These are phyloP conservation scores for Phytophthora quininea DNA, from an alignment of 352 stramenopile genomes.

Conservation along the genomic window DNA sequence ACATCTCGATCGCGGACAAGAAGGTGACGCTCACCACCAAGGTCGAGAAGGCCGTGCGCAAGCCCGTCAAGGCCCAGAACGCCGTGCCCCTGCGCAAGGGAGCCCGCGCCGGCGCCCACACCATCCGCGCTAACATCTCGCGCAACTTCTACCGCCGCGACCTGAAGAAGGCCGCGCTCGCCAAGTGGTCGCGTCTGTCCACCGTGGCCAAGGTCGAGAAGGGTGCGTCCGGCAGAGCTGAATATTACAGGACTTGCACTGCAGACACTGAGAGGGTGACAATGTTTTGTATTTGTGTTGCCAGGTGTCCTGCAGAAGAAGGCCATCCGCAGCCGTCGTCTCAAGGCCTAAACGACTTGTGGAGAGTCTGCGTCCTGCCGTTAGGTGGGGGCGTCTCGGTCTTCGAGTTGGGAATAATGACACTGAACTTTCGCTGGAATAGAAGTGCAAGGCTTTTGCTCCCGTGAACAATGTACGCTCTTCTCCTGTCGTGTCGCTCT, in stretches of 20 bases:
- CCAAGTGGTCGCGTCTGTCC: slow-evolving; percentile 86
- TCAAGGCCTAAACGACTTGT: slow-evolving; percentile 68
- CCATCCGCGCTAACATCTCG: slow-evolving; percentile 89
- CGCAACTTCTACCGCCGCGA: slow-evolving; percentile 89
- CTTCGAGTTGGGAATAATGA: slow-evolving; percentile 62
- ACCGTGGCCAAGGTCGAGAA: slow-evolving; percentile 90
- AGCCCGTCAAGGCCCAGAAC: slow-evolving; percentile 77
- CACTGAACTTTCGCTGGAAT: slow-evolving; percentile 35
- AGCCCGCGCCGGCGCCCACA: slow-evolving; percentile 81
- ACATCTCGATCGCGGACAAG: slow-evolving; percentile 90
- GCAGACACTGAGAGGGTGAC: neutral
- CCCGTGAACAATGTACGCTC: slow-evolving; percentile 29
- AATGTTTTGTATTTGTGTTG: slow-evolving; percentile 2
- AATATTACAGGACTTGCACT: neutral
- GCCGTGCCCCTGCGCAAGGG: slow-evolving; percentile 85
- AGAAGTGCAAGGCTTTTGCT: slow-evolving; percentile 46
- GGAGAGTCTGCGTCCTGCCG: slow-evolving; percentile 14
- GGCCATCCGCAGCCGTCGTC: slow-evolving; percentile 80
- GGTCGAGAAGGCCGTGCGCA: slow-evolving; percentile 72
- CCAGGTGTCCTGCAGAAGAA: slow-evolving; percentile 81
- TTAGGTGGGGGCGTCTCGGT: slow-evolving; percentile 1
- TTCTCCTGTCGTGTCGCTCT: neutral
- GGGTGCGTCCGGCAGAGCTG: slow-evolving; percentile 40
- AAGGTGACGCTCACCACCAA: slow-evolving; percentile 88
- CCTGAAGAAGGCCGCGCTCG: slow-evolving; percentile 85